phyloP scores from a whole-genome alignment of 2,329 filamentous ascomycete genomes.

The Rhynchosporium secalis region DNA sequence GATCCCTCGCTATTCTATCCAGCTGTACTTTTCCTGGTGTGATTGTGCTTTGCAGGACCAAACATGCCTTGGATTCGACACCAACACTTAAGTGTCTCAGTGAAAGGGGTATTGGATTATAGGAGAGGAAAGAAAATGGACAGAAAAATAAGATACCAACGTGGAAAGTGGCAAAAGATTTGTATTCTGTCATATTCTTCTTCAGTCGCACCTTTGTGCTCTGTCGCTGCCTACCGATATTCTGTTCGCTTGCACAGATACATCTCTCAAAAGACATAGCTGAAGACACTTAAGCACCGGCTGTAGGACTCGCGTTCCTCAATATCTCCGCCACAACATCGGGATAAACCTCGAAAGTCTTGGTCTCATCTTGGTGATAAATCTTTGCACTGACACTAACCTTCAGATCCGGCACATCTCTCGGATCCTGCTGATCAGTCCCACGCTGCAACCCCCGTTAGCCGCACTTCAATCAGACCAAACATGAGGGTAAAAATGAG shows the following conservation, averaged over 20 bases:
- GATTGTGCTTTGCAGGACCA: too few relatives aligned
- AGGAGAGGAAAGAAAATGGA: too few relatives aligned
- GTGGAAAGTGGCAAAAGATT: slow-evolving; percentile 1
- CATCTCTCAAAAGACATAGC: slow-evolving; percentile 1
- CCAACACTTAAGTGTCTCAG: too few relatives aligned
- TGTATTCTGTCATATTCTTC: neutral
- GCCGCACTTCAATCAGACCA: slow-evolving; percentile 1
- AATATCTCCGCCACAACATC: slow-evolving; percentile 8
- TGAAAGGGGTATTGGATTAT: too few relatives aligned
- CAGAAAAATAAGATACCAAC: neutral
- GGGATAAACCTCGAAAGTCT: slow-evolving; percentile 9
- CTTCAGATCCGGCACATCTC: slow-evolving; percentile 9
- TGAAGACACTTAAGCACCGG: slow-evolving; percentile 1
- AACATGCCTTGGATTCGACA: too few relatives aligned
- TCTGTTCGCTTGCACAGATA: slow-evolving; percentile 3
- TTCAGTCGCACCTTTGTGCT: slow-evolving; percentile 2
- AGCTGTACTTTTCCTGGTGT: too few relatives aligned
- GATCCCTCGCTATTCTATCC: too few relatives aligned
- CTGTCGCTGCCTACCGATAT: slow-evolving; percentile 4
- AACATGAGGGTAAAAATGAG: slow-evolving; percentile 4
- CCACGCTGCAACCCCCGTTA: slow-evolving; percentile 3
- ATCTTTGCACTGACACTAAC: slow-evolving; percentile 7
- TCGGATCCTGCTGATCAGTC: slow-evolving; percentile 2
- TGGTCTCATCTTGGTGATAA: slow-evolving; percentile 6
- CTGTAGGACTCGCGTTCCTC: slow-evolving; percentile 3